Base-by-base conservation (phyloP, 2,329 filamentous ascomycete genomes). In the Cadophora sp. region DNA sequence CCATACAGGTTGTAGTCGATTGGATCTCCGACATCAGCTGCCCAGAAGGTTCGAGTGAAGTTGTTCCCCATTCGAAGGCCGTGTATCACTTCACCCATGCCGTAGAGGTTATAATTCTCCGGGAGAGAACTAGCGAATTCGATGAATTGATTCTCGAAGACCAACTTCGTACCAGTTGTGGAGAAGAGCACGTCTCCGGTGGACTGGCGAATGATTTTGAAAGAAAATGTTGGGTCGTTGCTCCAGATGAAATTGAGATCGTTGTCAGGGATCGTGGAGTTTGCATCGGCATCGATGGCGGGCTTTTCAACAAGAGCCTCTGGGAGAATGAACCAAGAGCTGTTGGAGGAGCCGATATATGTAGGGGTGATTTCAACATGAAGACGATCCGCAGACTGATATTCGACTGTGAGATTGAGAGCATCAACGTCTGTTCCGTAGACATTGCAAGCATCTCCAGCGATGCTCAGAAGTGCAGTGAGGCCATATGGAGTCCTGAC, bases 71-170 rank as follows among this genome's bases (percentile, higher is more conserved):
- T 82, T 45, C 90, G 83, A 45, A 94, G 82, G 16, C 85, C 86
- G 73, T 91, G 89, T 39, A 94, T 91, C 0, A 86, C 85, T 79
- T 94, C 91, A 18, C 90, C 91, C 33, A 94, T 81, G 1, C 91
- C 91, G 68, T 93, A 93, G 0, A 93, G 76, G 70, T 94, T 93
- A 78, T 93, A 93, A 59, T 91, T 85, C 66, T 90, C 83, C 0
- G 91, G 91, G 16, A 93, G 77, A 30, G 82, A 76, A 20, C 88
- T 89, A 5, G 83, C 83, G 71, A 94, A 90, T 73, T 94, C 91
- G 50, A 94, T 85, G 77, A 93, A 94, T 73, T 94, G 91, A 71
- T 94, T 85, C 74, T 93, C 90, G 73, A 87, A 94, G 0, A 94
- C 86, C 16, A 94, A 78, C 13, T 86, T 84, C 1, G 82, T 86